A percentile compares a stretch with the other conserved stretches of the same genome.
These are phyloP conservation scores for Metarhizium robertsii DNA, from an alignment of 2,329 filamentous ascomycete genomes.

Conservation along the genomic window DNA sequence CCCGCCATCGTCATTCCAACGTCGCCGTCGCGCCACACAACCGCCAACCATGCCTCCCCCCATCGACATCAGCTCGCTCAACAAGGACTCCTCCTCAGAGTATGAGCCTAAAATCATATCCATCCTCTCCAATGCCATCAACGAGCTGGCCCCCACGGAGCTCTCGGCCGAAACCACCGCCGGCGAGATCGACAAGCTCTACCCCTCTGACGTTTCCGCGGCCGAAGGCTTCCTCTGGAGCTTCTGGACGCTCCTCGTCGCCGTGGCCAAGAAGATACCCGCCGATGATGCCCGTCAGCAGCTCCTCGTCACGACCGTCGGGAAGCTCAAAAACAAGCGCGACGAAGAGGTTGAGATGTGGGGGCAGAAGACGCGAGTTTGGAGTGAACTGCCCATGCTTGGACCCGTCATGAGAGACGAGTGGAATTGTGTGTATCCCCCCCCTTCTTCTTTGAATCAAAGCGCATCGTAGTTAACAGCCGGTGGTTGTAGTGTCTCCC, in stretches of 20 bases:
- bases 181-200: constrained; percentile 16
- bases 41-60: constrained; percentile 2
- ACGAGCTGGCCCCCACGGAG: constrained; percentile 8
- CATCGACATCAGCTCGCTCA: constrained; percentile 3
- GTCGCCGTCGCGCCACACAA: not conserved
- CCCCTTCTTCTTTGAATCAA: not conserved
- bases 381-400: constrained; percentile 22
- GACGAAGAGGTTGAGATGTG: constrained; percentile 18
- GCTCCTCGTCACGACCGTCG: constrained; percentile 14
- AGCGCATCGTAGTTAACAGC: not conserved
- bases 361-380: constrained; percentile 16
- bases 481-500: constrained; percentile 12
- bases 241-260: constrained; percentile 18
- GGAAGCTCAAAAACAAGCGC: constrained; percentile 13
- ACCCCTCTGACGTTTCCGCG: constrained; percentile 8
- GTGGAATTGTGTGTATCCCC: constrained; percentile 17
- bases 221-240: constrained; percentile 19
- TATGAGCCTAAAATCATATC: constrained; percentile 12
- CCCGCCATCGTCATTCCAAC: not conserved
- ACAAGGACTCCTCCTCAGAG: constrained; percentile 2
- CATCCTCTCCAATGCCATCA: constrained; percentile 16
- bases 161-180: constrained; percentile 13
- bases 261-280: constrained; percentile 16
- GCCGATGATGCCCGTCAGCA: constrained; percentile 16
- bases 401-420: constrained; percentile 19